These are phyloP conservation scores for Fusarium sp. DNA, from an alignment of 2,329 filamentous ascomycete genomes.

Conservation along the genomic window DNA sequence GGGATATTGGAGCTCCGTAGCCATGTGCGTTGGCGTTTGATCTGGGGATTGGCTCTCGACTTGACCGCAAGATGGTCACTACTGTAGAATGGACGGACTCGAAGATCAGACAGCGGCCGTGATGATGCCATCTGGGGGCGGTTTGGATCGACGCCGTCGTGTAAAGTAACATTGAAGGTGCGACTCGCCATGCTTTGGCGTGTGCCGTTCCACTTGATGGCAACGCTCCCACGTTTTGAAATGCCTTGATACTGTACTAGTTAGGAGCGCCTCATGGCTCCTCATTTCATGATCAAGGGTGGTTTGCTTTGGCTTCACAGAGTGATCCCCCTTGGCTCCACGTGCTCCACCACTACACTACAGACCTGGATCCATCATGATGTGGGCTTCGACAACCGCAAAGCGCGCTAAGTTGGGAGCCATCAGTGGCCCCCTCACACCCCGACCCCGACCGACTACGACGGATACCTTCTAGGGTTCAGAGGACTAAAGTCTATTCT, in stretches of 20 bases:
- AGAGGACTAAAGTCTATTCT: slow-evolving; percentile 43
- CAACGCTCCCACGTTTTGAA: slow-evolving; percentile 39
- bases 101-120: slow-evolving; percentile 10
- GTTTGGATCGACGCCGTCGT: slow-evolving; percentile 29
- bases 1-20: slow-evolving; percentile 2
- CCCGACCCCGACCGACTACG: slow-evolving; percentile 26
- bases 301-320: slow-evolving; percentile 19
- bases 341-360: slow-evolving; percentile 32
- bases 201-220: slow-evolving; percentile 17
- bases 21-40: slow-evolving; percentile 25
- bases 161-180: slow-evolving; percentile 7
- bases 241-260: slow-evolving; percentile 16
- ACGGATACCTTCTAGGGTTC: slow-evolving; percentile 44
- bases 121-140: slow-evolving; percentile 31
- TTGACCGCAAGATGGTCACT: slow-evolving; percentile 31
- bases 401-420: slow-evolving; percentile 26
- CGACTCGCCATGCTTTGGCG: slow-evolving; percentile 27
- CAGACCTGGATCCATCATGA: slow-evolving; percentile 14
- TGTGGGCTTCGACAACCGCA: slow-evolving; percentile 10
- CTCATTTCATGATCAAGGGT: slow-evolving; percentile 14
- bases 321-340: slow-evolving; percentile 33
- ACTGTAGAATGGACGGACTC: neutral
- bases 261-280: slow-evolving; percentile 22
- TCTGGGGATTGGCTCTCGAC: slow-evolving; percentile 30
- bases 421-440: slow-evolving; percentile 11